Percentiles rank a stretch among this genome's conserved stretches.
These are phyloP conservation scores for Yamadazyma akitaensis DNA, from an alignment of 805 yeast genomes.

Conservation along the genomic window DNA sequence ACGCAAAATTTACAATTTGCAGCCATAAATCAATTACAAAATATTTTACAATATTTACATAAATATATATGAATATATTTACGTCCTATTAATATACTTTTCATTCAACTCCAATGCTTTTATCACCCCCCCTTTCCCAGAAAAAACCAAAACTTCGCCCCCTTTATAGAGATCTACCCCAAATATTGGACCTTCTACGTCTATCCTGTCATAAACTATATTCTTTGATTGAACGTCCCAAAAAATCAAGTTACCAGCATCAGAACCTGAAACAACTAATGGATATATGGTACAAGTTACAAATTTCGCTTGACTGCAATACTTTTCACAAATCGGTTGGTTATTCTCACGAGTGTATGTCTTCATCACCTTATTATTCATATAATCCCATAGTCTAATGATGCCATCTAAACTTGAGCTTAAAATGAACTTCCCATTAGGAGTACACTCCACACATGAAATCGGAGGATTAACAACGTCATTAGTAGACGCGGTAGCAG, in stretches of 20 bases:
- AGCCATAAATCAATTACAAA: background rate
- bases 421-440: constrained; percentile 74
- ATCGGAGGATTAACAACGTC: constrained; percentile 64
- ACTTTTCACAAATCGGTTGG: constrained; percentile 47
- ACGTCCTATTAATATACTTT: background rate
- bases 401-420: constrained; percentile 80
- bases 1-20: background rate
- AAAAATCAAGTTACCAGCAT: constrained; percentile 47
- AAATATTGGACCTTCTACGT: constrained; percentile 18
- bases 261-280: constrained; percentile 60
- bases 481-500: constrained; percentile 54
- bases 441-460: constrained; percentile 66
- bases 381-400: constrained; percentile 81
- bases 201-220: constrained; percentile 28
- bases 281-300: constrained; percentile 35
- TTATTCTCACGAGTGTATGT: constrained; percentile 46
- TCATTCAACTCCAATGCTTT: constrained; percentile 4
- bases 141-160: constrained; percentile 35
- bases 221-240: constrained; percentile 69
- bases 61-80: background rate
- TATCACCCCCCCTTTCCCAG: constrained; percentile 23
- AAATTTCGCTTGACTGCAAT: constrained; percentile 51
- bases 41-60: background rate
- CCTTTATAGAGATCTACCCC: constrained; percentile 37
- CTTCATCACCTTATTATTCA: constrained; percentile 75